phyloP scores from a whole-genome alignment of 148 eudicot species.

The Rhododendron mucronatum region DNA sequence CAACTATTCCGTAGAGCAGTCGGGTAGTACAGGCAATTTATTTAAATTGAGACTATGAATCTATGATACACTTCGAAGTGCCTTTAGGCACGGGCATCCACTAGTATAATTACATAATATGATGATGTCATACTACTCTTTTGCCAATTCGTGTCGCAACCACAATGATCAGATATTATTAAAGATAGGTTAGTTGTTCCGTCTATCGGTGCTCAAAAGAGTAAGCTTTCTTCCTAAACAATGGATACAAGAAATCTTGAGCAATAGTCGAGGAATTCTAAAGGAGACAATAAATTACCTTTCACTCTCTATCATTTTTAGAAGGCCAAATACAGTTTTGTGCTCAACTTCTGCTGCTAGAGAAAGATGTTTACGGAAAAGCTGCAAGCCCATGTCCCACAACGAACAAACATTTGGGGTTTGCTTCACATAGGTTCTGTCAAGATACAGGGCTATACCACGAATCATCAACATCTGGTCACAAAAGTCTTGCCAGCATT shows the following conservation, averaged over 20 bases:
- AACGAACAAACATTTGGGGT: constrained; percentile 74
- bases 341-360: constrained; percentile 87
- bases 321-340: constrained; percentile 91
- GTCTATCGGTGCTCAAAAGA: background rate
- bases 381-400: constrained; percentile 99
- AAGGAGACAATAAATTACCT: constrained; percentile 42
- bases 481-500: constrained; percentile 97
- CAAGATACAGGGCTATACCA: constrained; percentile 88
- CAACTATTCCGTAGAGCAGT: no score
- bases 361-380: constrained; percentile 83
- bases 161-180: background rate
- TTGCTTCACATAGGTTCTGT: constrained; percentile 95
- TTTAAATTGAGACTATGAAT: no score
- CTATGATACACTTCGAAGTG: no score
- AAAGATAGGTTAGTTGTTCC: background rate
- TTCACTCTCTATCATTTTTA: constrained; percentile 93
- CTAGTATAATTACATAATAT: background rate
- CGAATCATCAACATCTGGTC: constrained; percentile 98
- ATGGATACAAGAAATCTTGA: background rate
- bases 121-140: background rate
- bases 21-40: no score
- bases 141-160: background rate
- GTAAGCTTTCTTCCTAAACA: background rate
- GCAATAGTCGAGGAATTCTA: background rate
- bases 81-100: no score